Evolutionary conservation across 768 basidiomycete genomes (phyloP).

Genomic region (Boletus patriciae): DNA sequence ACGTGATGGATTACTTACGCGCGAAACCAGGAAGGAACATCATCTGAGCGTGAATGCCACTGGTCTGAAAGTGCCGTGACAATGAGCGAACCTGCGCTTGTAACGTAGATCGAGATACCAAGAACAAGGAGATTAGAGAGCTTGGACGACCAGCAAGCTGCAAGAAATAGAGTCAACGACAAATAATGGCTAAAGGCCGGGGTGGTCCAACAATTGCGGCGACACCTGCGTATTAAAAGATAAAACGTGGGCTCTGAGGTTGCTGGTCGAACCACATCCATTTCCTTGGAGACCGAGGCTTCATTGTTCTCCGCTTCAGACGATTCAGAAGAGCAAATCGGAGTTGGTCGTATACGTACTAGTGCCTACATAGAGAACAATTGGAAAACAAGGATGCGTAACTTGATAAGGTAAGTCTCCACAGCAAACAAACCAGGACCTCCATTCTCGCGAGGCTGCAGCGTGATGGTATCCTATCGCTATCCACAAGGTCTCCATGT

Average conservation of each 20-base stretch:
- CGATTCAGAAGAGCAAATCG: neutral
- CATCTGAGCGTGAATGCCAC: conserved; percentile 1
- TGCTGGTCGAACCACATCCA: neutral
- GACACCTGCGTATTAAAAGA: conserved; percentile 1
- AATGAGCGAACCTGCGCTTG: conserved; percentile 25
- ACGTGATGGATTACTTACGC: conserved; percentile 16
- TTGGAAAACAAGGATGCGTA: conserved; percentile 13
- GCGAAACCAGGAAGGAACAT: conserved; percentile 32
- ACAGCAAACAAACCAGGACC: conserved; percentile 11
- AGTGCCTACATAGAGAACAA: conserved; percentile 23
- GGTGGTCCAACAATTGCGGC: neutral
- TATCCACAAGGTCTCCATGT: conserved; percentile 9
- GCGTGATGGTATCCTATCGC: neutral
- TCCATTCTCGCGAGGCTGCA: neutral
- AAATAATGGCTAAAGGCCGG: neutral
- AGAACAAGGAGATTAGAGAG: conserved; percentile 1
- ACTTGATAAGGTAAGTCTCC: conserved; percentile 18
- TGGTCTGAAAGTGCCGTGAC: neutral
- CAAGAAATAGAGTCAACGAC: conserved; percentile 1
- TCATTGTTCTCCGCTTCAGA: conserved; percentile 27
- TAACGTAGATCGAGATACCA: conserved; percentile 4
- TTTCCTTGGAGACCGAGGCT: conserved; percentile 25
- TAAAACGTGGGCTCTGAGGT: neutral
- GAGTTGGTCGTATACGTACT: conserved; percentile 6
- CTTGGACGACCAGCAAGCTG: conserved; percentile 31